Evolutionary conservation across 345 rosid species (phyloP).

Genomic region (Iberis pinnata): DNA sequence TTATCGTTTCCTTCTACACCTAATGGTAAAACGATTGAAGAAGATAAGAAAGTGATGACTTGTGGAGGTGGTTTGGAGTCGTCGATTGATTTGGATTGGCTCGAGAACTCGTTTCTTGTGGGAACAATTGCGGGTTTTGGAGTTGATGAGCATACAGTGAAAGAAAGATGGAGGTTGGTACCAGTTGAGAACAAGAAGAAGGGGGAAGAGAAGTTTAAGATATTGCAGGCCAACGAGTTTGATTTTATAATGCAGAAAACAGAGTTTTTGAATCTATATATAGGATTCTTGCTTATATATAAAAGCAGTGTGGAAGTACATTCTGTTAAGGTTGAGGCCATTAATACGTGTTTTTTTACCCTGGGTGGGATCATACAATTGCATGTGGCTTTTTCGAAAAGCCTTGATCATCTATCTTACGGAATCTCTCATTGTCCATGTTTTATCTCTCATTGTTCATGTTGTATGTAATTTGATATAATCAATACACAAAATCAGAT

Average conservation of each 20-base stretch:
- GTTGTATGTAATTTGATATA: too few relatives aligned
- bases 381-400: too few relatives aligned
- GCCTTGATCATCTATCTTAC: too few relatives aligned
- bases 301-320: background rate
- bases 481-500: too few relatives aligned
- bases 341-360: too few relatives aligned
- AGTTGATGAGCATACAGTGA: slow-evolving; percentile 14
- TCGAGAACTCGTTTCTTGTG: slow-evolving; percentile 14
- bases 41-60: background rate
- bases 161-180: slow-evolving; percentile 10
- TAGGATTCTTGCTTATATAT: background rate
- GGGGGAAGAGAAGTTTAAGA: slow-evolving; percentile 17
- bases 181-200: slow-evolving; percentile 3
- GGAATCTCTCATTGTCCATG: too few relatives aligned
- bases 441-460: too few relatives aligned
- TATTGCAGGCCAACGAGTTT: slow-evolving; percentile 11
- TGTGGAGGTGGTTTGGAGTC: background rate
- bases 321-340: background rate
- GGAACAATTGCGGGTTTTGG: slow-evolving; percentile 6
- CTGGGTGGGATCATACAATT: too few relatives aligned
- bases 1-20: slow-evolving; percentile 11
- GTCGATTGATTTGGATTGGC: slow-evolving; percentile 10
- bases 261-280: background rate
- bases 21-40: slow-evolving; percentile 16
- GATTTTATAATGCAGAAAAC: slow-evolving; percentile 20